phyloP scores from a whole-genome alignment of 23 red algal genomes.

The Gracilariopsis chorda region DNA sequence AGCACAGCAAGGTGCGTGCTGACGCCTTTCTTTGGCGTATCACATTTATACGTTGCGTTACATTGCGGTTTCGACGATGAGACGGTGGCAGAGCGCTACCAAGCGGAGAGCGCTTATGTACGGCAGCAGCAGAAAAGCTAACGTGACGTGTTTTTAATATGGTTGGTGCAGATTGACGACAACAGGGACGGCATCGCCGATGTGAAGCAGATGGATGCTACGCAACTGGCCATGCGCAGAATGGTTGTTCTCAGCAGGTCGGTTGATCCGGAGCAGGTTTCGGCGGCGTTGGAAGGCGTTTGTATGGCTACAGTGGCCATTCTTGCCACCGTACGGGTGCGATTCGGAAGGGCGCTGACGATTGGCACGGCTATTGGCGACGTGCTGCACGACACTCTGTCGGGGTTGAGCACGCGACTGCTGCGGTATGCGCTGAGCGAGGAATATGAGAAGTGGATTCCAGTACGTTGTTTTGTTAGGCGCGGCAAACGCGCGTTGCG shows the following conservation, averaged over 20 bases:
- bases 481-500: background rate
- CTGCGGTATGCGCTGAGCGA: background rate
- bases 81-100: too few relatives aligned
- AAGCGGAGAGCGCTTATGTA: background rate
- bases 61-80: too few relatives aligned
- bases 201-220: slow-evolving; percentile 18
- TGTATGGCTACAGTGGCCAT: slow-evolving; percentile 40
- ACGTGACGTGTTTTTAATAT: background rate
- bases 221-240: background rate
- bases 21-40: background rate
- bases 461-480: background rate
- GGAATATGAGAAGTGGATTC: slow-evolving; percentile 37
- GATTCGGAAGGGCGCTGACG: slow-evolving; percentile 54
- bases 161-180: background rate
- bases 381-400: background rate
- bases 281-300: slow-evolving; percentile 39
- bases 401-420: background rate
- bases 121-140: background rate
- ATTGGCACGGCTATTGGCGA: slow-evolving; percentile 45
- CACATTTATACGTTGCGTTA: too few relatives aligned
- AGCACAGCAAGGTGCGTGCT: slow-evolving; percentile 23
- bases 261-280: slow-evolving; percentile 42
- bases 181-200: slow-evolving; percentile 47
- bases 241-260: slow-evolving; percentile 16
- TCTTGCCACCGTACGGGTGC: slow-evolving; percentile 25